Percentiles rank a stretch among this genome's conserved stretches.
phyloP scores from a whole-genome alignment of 1,139 yeast genomes.

The Saccharomycopsis hybrid region DNA sequence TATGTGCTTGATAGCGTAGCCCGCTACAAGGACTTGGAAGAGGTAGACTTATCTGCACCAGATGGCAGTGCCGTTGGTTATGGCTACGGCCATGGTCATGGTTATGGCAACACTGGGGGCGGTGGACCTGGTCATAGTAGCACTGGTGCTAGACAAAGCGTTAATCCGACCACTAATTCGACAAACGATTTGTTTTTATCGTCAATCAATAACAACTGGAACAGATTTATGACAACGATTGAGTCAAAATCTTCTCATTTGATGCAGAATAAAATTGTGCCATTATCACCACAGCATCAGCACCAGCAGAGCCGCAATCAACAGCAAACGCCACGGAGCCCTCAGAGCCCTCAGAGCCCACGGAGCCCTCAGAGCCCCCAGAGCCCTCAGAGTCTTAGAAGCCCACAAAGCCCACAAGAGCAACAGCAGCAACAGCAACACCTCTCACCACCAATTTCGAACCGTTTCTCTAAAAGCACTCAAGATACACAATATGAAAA shows the following conservation, averaged over 20 bases:
- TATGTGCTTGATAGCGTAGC: slow-evolving; percentile 52
- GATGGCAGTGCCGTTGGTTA: not conserved
- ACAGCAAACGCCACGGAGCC: too few relatives aligned
- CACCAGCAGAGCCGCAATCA: not conserved
- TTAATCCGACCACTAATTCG: too few relatives aligned
- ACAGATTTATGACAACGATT: slow-evolving; percentile 26
- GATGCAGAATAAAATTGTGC: slow-evolving; percentile 23
- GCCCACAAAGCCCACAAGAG: too few relatives aligned
- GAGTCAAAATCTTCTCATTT: slow-evolving; percentile 28
- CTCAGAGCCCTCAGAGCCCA: too few relatives aligned
- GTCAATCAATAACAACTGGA: slow-evolving; percentile 28
- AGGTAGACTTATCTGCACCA: not conserved
- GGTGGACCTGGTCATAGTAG: too few relatives aligned
- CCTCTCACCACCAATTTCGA: too few relatives aligned
- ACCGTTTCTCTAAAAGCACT: too few relatives aligned
- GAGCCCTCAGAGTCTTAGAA: not conserved
- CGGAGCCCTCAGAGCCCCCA: too few relatives aligned
- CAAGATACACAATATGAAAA: too few relatives aligned
- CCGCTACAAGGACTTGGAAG: not conserved
- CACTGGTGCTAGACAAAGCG: too few relatives aligned
- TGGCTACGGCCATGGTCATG: not conserved
- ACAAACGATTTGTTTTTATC: slow-evolving; percentile 28
- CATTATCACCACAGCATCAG: too few relatives aligned
- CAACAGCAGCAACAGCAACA: too few relatives aligned
- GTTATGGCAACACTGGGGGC: not conserved